Evolutionary conservation across 139 green algal species (phyloP), one percentile per base, ranked within the genome.

Genomic region (Mychonastes homosphaera): DNA sequence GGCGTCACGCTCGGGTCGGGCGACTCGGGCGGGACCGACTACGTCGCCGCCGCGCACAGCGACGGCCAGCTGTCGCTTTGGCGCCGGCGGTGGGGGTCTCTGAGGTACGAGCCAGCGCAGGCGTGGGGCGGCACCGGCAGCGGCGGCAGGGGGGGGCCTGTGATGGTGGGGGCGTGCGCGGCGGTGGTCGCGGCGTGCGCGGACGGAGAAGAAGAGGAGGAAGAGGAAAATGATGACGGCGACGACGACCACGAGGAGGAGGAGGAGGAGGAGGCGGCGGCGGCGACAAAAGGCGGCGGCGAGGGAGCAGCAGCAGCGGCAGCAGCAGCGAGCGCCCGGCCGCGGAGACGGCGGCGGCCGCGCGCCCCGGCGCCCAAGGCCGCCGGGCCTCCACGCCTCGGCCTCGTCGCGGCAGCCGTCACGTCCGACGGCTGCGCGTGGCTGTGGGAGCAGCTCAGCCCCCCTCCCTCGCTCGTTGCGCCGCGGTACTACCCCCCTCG

Each of bases 361-460:
- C 10, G 43, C 43, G 16, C 15, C 2, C 10, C 43, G 3, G 43
- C 43, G 3, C 6, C 43, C n/a, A 18, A n/a, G 16, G 46, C 46
- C 34, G 46, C 46, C 8, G 46, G 26, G 1, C 6, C 46, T 8
- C 6, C 46, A 15, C 24, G 26, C 28, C 19, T 16, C 12, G 44
- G 49, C 16, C 47, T 81, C 13, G 51, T 79, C 41, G 47, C 79
- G 24, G 43, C 76, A 43, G 47, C 47, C 9, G 54, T 82, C 8
- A 79, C 67, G 6, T 49, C 12, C 19, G 76, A 87, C n/a, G 79
- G 79, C 44, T 53, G 76, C 18, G 49, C 84, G 30, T 90, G 82
- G 83, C 69, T n/a, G 29, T 7, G 28, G 8, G 6, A 18, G 8
- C 8, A 8, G 48, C 33, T 33, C 41, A 58, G 43, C 13, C 18